A percentile compares a stretch with the other conserved stretches of the same genome.
Conservation (phyloP, 768 basidiomycete genomes). For the Podaxis sp. region DNA sequence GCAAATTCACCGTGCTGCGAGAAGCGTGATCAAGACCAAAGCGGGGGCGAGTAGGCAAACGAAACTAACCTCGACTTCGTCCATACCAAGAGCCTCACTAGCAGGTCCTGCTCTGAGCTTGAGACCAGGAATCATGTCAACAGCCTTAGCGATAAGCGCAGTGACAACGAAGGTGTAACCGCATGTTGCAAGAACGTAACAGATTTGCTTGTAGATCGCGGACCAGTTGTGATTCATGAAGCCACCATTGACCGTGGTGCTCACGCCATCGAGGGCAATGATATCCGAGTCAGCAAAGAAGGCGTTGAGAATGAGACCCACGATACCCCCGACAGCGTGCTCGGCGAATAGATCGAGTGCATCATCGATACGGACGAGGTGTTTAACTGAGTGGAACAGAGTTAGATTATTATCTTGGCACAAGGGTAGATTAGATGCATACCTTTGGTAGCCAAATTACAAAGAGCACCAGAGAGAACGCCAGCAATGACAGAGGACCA, state of each 20-base stretch:
- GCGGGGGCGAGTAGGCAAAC: not conserved
- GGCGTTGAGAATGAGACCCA: constrained; percentile 71
- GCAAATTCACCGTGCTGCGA: constrained; percentile 67
- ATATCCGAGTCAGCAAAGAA: constrained; percentile 71
- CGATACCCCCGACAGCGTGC: constrained; percentile 83
- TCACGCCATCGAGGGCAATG: constrained; percentile 69
- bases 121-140: constrained; percentile 61
- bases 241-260: constrained; percentile 51
- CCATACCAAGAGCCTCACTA: constrained; percentile 64
- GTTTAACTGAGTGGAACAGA: constrained; percentile 52
- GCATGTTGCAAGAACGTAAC: constrained; percentile 57
- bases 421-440: constrained; percentile 24
- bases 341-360: constrained; percentile 91
- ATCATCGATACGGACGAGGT: constrained; percentile 74
- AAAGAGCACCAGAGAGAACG: constrained; percentile 64
- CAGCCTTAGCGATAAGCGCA: constrained; percentile 53
- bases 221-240: constrained; percentile 79
- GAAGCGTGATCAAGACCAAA: not conserved
- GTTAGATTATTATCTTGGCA: not conserved
- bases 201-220: constrained; percentile 78
- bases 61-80: constrained; percentile 63
- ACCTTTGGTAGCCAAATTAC: constrained; percentile 87
- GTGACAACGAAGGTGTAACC: constrained; percentile 64
- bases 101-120: constrained; percentile 51
- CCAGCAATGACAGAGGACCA: constrained; percentile 82